These are phyloP conservation scores for Colletotrichum karsti DNA, from an alignment of 2,329 filamentous ascomycete genomes.

Conservation along the genomic window DNA sequence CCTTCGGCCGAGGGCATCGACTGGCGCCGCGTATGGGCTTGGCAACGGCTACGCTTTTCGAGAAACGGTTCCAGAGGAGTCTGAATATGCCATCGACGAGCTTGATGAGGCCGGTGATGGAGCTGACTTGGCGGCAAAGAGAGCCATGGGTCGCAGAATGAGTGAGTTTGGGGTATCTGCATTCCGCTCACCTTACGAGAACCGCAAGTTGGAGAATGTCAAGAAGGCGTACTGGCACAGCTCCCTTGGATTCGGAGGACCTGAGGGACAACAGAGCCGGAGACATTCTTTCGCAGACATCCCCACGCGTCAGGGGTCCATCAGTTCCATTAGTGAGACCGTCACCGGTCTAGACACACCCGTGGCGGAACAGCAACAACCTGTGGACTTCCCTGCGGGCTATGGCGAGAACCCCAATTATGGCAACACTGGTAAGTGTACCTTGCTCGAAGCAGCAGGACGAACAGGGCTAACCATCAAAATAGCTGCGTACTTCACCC, in stretches of 20 bases:
- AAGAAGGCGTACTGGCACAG: conserved; percentile 78
- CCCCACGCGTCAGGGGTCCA: conserved; percentile 70
- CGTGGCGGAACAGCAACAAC: conserved; percentile 50
- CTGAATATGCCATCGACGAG: conserved; percentile 78
- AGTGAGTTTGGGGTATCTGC: conserved; percentile 61
- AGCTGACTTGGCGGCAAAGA: conserved; percentile 54
- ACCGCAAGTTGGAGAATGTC: conserved; percentile 69
- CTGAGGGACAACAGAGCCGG: conserved; percentile 75
- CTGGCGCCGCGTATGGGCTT: conserved; percentile 59
- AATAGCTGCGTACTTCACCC: conserved; percentile 48
- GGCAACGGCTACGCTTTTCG: conserved; percentile 68
- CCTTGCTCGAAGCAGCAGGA: background rate
- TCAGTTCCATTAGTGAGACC: conserved; percentile 66
- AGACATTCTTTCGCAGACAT: conserved; percentile 83
- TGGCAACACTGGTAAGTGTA: conserved; percentile 49
- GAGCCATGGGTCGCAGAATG: conserved; percentile 60
- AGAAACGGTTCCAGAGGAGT: conserved; percentile 69
- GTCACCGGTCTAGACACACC: conserved; percentile 55
- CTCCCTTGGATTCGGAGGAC: conserved; percentile 71
- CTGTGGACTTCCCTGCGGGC: conserved; percentile 50
- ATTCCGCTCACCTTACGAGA: conserved; percentile 63
- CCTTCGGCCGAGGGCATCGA: conserved; percentile 66
- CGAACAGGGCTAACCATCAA: conserved; percentile 34
- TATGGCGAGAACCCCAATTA: conserved; percentile 50
- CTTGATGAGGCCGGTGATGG: conserved; percentile 69